Percentiles rank a stretch among this genome's conserved stretches.
These are phyloP conservation scores for Teratosphaeria epicoccoides DNA, from an alignment of 2,329 filamentous ascomycete genomes.

Conservation along the genomic window DNA sequence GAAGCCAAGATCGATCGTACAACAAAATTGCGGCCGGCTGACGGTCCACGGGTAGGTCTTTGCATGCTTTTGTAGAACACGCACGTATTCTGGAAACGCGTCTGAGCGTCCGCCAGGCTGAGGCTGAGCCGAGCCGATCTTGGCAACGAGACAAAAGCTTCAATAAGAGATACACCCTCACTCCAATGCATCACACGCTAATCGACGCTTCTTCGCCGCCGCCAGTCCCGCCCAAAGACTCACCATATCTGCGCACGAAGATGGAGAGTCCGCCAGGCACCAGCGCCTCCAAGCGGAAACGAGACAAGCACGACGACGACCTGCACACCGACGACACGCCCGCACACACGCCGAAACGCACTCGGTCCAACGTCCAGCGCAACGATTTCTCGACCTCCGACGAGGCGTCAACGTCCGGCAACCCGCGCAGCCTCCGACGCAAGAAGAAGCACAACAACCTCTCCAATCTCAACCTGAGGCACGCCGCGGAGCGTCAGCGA, in stretches of 20 bases:
- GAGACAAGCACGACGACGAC: conserved; percentile 10
- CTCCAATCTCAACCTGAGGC: conserved; percentile 25
- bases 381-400: conserved; percentile 15
- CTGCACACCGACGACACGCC: conserved; percentile 12
- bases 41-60: neutral
- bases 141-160: no score
- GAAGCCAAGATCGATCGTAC: no score
- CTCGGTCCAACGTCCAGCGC: conserved; percentile 13
- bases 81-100: no score
- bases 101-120: no score
- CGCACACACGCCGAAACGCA: conserved; percentile 21
- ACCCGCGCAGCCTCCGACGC: conserved; percentile 21
- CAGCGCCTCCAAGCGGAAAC: conserved; percentile 24
- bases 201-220: conserved; percentile 12
- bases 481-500: conserved; percentile 19
- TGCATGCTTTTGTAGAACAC: neutral
- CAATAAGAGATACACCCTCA: neutral
- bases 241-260: conserved; percentile 8
- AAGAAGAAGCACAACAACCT: conserved; percentile 26
- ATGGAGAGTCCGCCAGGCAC: conserved; percentile 13
- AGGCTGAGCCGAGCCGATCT: neutral
- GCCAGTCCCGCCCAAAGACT: conserved; percentile 23
- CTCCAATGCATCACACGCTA: neutral
- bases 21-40: no score
- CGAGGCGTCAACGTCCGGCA: conserved; percentile 12